These are phyloP conservation scores for Stenogyne calaminthoides DNA, from an alignment of 305 asterid genomes.

Conservation along the genomic window DNA sequence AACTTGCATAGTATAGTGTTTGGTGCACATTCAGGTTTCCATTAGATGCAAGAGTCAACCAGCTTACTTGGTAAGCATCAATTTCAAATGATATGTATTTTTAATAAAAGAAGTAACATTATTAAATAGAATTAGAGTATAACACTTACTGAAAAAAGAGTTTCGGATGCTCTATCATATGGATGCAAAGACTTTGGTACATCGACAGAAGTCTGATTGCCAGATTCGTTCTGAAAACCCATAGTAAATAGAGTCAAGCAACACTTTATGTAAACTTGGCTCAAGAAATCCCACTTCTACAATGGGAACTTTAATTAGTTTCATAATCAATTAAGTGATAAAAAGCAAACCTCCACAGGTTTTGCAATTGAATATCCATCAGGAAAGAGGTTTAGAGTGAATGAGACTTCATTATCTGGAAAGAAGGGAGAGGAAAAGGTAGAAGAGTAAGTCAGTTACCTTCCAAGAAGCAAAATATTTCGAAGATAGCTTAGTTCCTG, in stretches of 20 bases:
- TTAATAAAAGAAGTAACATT: background rate
- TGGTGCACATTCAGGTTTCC: background rate
- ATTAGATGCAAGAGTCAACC: background rate
- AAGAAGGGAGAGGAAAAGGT: constrained; percentile 16
- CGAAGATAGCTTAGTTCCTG: background rate
- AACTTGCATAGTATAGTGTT: background rate
- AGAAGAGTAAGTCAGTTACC: constrained; percentile 7
- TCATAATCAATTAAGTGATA: constrained; percentile 27
- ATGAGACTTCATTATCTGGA: constrained; percentile 76
- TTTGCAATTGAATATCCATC: constrained; percentile 87
- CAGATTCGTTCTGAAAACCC: constrained; percentile 61
- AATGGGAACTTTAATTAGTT: constrained; percentile 9
- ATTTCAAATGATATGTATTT: background rate
- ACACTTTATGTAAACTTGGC: background rate
- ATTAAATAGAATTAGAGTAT: constrained; percentile 10
- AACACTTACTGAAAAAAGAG: constrained; percentile 80
- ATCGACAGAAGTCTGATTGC: constrained; percentile 49
- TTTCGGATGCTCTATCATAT: constrained; percentile 88
- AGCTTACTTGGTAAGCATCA: background rate
- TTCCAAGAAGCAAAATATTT: constrained; percentile 11
- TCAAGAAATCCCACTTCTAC: background rate
- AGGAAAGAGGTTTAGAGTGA: constrained; percentile 71
- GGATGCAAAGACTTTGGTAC: constrained; percentile 81
- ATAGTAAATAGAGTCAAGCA: constrained; percentile 29
- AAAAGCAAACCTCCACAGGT: constrained; percentile 66